Evolutionary conservation across 148 eudicot genomes (phyloP), one percentile per base, ranked within the genome.

Genomic region (Chenopodium album): DNA sequence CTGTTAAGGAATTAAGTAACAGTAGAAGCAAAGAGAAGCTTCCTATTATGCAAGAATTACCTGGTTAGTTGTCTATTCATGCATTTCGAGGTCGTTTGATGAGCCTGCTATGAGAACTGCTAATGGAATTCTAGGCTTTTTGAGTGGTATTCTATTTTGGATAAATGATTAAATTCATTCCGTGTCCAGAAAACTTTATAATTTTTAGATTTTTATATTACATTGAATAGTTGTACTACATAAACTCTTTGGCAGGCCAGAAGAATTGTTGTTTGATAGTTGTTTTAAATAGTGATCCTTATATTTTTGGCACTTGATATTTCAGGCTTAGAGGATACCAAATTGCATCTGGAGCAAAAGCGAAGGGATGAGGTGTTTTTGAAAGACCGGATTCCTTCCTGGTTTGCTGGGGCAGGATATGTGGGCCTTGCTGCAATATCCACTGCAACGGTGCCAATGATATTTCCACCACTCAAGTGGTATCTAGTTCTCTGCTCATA

Each of bases 381-480:
- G 48, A 87, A 82, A 87, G 95, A 90, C 78, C 67, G 81, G 79
- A 87, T 92, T 76, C 95, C 93, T 14, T 63, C 88, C 64, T 90
- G 95, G 95, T 71, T 88, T 79, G 95, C 93, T n/a, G 90, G 85
- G 32, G 87, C 93, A 23, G 95, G 95, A 26, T 92, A 89, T 66
- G 91, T 90, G 14, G 91, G 87, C 71, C 87, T 92, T 56, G 91
- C 92, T 60, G 93, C 92, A 73, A 83, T 92, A 80, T 92, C 95
- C 75, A 90, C 82, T 17, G 90, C 88, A 60, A 78, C 83, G 76
- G 80, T 92, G 71, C 95, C 93, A 8, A 75, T 80, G 73, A 86
- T 92, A 41, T 92, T 92, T 41, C 93, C 92, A 7, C 91, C 93
- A 23, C 85, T 92, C 19, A 92, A 90, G 77, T 92, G 95, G 95